phyloP scores from a whole-genome alignment of 345 rosid genomes.

The Diplotaxis tenuifolia region DNA sequence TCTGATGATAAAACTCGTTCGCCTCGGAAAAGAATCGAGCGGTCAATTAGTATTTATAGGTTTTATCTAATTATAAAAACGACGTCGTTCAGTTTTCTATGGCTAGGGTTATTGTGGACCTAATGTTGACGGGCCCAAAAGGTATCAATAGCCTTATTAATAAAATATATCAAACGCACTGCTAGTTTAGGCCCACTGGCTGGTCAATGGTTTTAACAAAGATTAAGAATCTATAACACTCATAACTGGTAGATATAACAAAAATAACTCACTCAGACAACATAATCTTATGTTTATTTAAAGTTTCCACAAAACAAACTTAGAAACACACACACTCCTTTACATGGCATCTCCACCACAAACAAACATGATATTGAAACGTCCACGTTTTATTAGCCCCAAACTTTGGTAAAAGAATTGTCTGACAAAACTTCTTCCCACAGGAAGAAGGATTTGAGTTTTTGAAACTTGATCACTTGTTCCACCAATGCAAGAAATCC shows the following conservation, averaged over 20 bases:
- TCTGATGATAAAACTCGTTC: no score
- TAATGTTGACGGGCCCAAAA: no score
- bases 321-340: slow-evolving; percentile 24
- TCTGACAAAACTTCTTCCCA: slow-evolving; percentile 8
- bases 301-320: slow-evolving; percentile 20
- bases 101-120: no score
- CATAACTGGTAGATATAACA: background rate
- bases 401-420: slow-evolving; percentile 19
- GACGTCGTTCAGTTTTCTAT: no score
- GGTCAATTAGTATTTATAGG: no score
- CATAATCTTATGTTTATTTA: slow-evolving; percentile 2
- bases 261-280: slow-evolving; percentile 8
- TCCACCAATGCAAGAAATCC: slow-evolving; percentile 97
- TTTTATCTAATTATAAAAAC: no score
- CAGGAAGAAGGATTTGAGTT: background rate
- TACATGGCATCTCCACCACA: slow-evolving; percentile 40
- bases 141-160: no score
- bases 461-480: slow-evolving; percentile 49
- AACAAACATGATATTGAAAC: slow-evolving; percentile 28
- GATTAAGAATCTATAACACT: background rate
- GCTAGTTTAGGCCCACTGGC: no score
- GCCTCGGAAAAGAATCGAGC: no score
- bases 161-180: no score
- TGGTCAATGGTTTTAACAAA: background rate
- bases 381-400: slow-evolving; percentile 32